A percentile compares a stretch with the other conserved stretches of the same genome.
phyloP scores from a whole-genome alignment of 345 rosid species.

The Gossypium raimondii region DNA sequence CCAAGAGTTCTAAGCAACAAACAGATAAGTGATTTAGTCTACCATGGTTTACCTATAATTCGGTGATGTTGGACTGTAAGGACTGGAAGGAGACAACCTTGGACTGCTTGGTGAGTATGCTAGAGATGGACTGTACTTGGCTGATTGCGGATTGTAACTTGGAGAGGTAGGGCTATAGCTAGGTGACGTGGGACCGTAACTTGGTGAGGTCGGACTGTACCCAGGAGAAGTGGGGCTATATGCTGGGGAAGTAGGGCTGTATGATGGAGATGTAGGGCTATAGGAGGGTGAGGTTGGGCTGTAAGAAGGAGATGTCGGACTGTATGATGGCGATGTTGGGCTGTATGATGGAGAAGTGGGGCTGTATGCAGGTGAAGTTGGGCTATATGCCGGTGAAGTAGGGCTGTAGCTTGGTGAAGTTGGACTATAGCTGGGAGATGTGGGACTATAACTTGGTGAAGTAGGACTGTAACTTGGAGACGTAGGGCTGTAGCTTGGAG shows the following conservation, averaged over 20 bases:
- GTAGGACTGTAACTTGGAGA: constrained; percentile 83
- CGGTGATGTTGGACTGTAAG: constrained; percentile 95
- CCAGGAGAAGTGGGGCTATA: constrained; percentile 80
- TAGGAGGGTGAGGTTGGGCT: constrained; percentile 82
- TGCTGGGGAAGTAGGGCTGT: constrained; percentile 76
- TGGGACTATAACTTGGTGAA: constrained; percentile 67
- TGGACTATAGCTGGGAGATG: constrained; percentile 71
- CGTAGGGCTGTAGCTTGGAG: constrained; percentile 78
- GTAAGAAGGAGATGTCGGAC: constrained; percentile 70
- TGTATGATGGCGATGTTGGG: constrained; percentile 81
- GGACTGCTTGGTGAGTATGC: constrained; percentile 96
- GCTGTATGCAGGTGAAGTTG: constrained; percentile 74
- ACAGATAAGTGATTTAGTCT: background rate
- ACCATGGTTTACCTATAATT: constrained; percentile 57
- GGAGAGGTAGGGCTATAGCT: constrained; percentile 56
- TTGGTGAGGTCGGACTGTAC: constrained; percentile 74
- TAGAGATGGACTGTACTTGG: constrained; percentile 70
- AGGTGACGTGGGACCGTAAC: constrained; percentile 68
- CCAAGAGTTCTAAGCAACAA: background rate
- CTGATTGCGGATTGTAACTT: constrained; percentile 64
- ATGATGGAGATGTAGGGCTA: constrained; percentile 82
- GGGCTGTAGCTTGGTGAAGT: constrained; percentile 75
- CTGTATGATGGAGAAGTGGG: constrained; percentile 85
- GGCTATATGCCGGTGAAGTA: constrained; percentile 77
- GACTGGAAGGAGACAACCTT: constrained; percentile 77